Percentiles rank a stretch among this genome's conserved stretches.
Evolutionary conservation across 2,329 filamentous ascomycete species (phyloP).

Genomic region (Mycosphaerelloides madeirae): DNA sequence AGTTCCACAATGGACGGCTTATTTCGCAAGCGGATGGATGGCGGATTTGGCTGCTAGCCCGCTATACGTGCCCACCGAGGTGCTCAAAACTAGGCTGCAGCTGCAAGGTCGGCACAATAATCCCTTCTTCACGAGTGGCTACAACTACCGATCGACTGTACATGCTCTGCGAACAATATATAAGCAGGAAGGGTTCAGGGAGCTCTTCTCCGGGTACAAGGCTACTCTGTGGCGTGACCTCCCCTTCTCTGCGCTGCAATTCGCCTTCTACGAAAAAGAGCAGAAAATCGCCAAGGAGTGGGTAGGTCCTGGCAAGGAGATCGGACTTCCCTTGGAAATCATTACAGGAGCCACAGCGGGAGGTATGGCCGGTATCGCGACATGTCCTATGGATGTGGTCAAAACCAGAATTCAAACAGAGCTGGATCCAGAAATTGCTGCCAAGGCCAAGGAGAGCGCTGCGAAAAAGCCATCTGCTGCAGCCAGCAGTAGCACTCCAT

Average conservation of each 20-base stretch:
- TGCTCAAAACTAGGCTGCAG: slow-evolving; percentile 94
- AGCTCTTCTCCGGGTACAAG: slow-evolving; percentile 95
- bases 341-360: slow-evolving; percentile 85
- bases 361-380: slow-evolving; percentile 87
- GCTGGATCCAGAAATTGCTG: slow-evolving; percentile 53
- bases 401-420: slow-evolving; percentile 97
- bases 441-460: slow-evolving; percentile 24
- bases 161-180: slow-evolving; percentile 85
- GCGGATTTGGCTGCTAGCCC: slow-evolving; percentile 89
- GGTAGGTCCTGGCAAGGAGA: slow-evolving; percentile 68
- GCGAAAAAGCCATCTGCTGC: slow-evolving; percentile 2
- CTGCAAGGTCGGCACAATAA: slow-evolving; percentile 95
- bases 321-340: slow-evolving; percentile 80
- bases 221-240: slow-evolving; percentile 91
- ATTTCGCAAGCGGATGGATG: slow-evolving; percentile 82
- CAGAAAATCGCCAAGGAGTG: slow-evolving; percentile 74
- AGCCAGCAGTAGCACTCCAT: slow-evolving; percentile 2
- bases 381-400: slow-evolving; percentile 93
- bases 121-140: slow-evolving; percentile 85
- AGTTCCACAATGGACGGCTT: slow-evolving; percentile 75
- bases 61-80: slow-evolving; percentile 94
- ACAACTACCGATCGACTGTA: slow-evolving; percentile 84
- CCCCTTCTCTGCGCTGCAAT: slow-evolving; percentile 92
- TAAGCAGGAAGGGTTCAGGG: slow-evolving; percentile 72
- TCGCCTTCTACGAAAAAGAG: slow-evolving; percentile 97